phyloP scores from a whole-genome alignment of 2,329 filamentous ascomycete genomes.

The Xylariaceae sp. region DNA sequence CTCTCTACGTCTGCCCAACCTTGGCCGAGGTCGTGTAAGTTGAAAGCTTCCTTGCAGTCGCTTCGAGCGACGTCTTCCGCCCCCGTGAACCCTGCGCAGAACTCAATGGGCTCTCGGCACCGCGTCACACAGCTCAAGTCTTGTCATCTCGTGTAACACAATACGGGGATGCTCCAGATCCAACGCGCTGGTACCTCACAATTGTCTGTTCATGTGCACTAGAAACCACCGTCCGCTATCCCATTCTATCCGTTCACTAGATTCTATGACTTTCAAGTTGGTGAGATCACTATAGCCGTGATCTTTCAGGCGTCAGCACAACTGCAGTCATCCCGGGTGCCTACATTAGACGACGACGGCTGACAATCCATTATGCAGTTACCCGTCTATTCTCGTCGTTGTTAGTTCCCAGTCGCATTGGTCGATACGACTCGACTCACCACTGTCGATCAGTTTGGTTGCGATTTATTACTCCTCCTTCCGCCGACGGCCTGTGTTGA shows the following conservation, averaged over 20 bases:
- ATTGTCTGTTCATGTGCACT: neutral
- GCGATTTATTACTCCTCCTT: no score
- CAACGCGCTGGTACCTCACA: neutral
- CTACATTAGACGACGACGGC: conserved; percentile 31
- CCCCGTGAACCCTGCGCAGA: conserved; percentile 4
- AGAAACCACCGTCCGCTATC: neutral
- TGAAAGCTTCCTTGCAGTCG: conserved; percentile 12
- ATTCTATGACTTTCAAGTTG: neutral
- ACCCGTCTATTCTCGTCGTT: conserved; percentile 29
- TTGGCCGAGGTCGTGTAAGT: conserved; percentile 24
- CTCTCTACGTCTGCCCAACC: conserved; percentile 9
- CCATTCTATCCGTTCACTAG: neutral
- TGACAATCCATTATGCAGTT: conserved; percentile 39
- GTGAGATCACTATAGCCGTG: conserved; percentile 7
- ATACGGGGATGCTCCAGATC: conserved; percentile 7
- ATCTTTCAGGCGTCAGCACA: neutral
- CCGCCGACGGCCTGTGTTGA: conserved; percentile 5
- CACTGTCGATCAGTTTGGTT: conserved; percentile 8
- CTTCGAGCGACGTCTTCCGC: neutral
- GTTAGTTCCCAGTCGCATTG: conserved; percentile 1
- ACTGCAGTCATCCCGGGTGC: conserved; percentile 12
- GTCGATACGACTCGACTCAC: conserved; percentile 1
- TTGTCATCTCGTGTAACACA: conserved; percentile 9
- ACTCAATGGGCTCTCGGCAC: conserved; percentile 2
- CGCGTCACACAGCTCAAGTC: conserved; percentile 4